Evolutionary conservation across 2,329 filamentous ascomycete genomes (phyloP).

Genomic region (Epichloe uncinata): DNA sequence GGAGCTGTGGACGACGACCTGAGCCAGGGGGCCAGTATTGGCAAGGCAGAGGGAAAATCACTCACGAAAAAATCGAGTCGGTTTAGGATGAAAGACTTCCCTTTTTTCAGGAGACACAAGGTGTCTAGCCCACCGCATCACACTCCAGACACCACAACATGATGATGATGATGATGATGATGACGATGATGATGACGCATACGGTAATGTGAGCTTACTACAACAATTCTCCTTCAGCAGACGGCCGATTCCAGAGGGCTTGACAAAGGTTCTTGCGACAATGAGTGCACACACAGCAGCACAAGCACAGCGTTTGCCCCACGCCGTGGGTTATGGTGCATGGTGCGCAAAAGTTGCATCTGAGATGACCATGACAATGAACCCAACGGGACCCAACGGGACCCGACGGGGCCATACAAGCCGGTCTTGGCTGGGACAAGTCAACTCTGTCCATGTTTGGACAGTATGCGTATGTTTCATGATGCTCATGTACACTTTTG

Average conservation of each 20-base stretch:
- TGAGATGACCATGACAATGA: no score
- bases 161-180: conserved; percentile 7
- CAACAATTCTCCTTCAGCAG: not conserved
- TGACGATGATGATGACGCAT: conserved; percentile 10
- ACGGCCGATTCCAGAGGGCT: not conserved
- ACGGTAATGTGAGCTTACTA: not conserved
- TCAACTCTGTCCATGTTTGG: not conserved
- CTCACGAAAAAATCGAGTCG: conserved; percentile 50
- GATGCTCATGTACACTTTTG: not conserved
- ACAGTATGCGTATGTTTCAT: not conserved
- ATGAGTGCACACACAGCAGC: not conserved
- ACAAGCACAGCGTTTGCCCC: no score
- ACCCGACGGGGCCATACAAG: not conserved
- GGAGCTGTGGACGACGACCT: conserved; percentile 17
- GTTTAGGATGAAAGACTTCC: conserved; percentile 49
- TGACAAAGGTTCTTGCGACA: not conserved
- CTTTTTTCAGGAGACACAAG: conserved; percentile 42
- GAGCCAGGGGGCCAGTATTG: conserved; percentile 27
- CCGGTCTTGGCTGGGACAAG: not conserved
- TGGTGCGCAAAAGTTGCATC: no score
- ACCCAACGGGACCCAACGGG: no score
- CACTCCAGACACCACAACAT: conserved; percentile 21
- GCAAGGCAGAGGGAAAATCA: conserved; percentile 34
- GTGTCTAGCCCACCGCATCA: conserved; percentile 19
- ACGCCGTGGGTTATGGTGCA: no score